phyloP scores from a whole-genome alignment of 441 rosid species.

The Pelargonium australe region DNA sequence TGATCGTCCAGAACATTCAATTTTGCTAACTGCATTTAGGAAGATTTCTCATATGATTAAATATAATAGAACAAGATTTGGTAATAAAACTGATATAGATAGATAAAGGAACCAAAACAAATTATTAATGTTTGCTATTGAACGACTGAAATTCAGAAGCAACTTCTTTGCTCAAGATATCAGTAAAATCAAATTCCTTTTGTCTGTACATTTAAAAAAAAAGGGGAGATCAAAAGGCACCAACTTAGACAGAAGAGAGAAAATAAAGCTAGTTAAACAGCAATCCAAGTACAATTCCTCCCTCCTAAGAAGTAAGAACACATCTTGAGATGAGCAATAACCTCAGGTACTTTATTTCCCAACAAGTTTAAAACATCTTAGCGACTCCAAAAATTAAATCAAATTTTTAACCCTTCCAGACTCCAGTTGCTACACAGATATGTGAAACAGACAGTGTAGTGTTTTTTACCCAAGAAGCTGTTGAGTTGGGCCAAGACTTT shows the following conservation, averaged over 20 bases:
- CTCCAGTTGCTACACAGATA: slow-evolving; percentile 1
- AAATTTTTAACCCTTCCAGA: neutral
- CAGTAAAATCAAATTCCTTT: neutral
- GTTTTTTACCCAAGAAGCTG: neutral
- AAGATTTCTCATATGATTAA: slow-evolving; percentile 14
- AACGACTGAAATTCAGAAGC: slow-evolving; percentile 7
- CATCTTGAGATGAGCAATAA: no score
- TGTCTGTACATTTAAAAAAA: neutral
- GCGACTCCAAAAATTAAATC: neutral
- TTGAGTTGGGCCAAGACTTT: neutral
- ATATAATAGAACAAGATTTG: slow-evolving; percentile 7
- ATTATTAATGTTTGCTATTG: slow-evolving; percentile 1
- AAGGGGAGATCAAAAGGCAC: neutral
- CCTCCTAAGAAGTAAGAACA: neutral
- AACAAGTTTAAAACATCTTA: neutral
- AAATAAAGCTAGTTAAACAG: neutral
- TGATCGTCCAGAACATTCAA: slow-evolving; percentile 37
- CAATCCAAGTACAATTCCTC: neutral
- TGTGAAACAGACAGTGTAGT: neutral
- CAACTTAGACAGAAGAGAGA: neutral
- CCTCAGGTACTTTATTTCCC: no score
- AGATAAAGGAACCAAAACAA: neutral
- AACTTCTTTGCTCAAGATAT: slow-evolving; percentile 8
- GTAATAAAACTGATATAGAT: neutral
- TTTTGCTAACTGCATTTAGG: slow-evolving; percentile 44